Base-by-base conservation (phyloP, 2,329 filamentous ascomycete genomes). In the Cladosporium colombiae region DNA sequence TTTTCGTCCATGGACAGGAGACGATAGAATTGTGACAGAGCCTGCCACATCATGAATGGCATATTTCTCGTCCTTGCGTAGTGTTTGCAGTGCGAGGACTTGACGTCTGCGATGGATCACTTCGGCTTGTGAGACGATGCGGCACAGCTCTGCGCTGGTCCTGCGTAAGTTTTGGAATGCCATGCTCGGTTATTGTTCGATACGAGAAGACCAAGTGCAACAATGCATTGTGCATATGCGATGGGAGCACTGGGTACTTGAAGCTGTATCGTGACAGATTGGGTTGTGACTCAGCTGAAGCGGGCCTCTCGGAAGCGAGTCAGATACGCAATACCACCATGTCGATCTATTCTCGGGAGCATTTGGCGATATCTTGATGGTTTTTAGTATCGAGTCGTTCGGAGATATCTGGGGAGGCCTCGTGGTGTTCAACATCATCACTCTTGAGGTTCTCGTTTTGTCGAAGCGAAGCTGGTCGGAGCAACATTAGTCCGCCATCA, bases 81-180 rank as follows among this genome's bases (percentile, higher is more conserved):
- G 21, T 18, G n/a, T 0, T 27, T 59, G 56, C 14, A 59, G 10
- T 14, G 56, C 56, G 11, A 27, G 21, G 21, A 59, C 14, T 11
- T 44, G 56, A 44, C 35, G 56, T 5, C 13, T 23, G 11, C 21
- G 35, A 27, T 59, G 56, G 18, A 27, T 29, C 23, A 59, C 27
- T 29, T 59, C 56, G 14, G 56, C 56, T 40, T 59, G 27, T 18
- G 35, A 18, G 35, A 59, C 52, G 18, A 33, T 55, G 29, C 52
- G 27, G 14, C 25, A 31, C 3, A 55, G 27, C 16, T 55, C 52
- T n/a, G 25, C 27, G 27, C 27, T 21, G 16, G 14, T 40, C 2
- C 16, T 16, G 14, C 16, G 16, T 6, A 7, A 14, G 4, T 40
- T 40, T 8, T 18, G 5, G 37, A 14, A 40, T 7, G 3, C 2